phyloP scores from a whole-genome alignment of 2,329 filamentous ascomycete species.

The Trichoderma simmonsii region DNA sequence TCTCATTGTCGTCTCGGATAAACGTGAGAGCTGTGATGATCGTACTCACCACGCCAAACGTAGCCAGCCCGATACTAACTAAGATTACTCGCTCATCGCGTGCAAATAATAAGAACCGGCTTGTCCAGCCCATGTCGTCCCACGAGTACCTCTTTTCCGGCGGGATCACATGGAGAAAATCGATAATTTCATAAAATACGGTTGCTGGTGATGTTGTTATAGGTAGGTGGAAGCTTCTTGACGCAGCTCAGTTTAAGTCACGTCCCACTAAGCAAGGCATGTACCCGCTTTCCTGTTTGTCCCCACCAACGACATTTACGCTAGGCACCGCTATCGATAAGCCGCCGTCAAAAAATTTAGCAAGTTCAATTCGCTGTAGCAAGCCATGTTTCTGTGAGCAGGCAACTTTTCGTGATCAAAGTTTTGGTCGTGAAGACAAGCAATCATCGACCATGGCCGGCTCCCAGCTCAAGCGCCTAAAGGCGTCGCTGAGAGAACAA shows the following conservation, averaged over 20 bases:
- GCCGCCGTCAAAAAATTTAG: slow-evolving; percentile 18
- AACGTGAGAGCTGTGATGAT: slow-evolving; percentile 58
- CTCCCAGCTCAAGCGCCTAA: slow-evolving; percentile 94
- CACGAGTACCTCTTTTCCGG: slow-evolving; percentile 19
- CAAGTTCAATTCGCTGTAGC: not conserved
- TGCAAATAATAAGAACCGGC: slow-evolving; percentile 29
- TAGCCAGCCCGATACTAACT: slow-evolving; percentile 53
- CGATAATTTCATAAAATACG: not conserved
- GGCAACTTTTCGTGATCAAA: not conserved
- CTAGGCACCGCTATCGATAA: slow-evolving; percentile 15
- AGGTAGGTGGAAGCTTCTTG: not conserved
- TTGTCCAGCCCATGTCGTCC: slow-evolving; percentile 40
- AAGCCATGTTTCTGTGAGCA: not conserved
- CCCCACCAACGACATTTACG: not conserved
- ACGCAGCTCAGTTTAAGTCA: not conserved
- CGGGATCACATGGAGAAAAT: not conserved
- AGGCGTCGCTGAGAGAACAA: slow-evolving; percentile 83
- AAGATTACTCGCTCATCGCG: slow-evolving; percentile 55
- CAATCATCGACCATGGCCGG: slow-evolving; percentile 67
- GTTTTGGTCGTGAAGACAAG: not conserved
- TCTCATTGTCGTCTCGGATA: slow-evolving; percentile 62
- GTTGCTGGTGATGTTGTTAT: not conserved
- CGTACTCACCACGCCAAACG: slow-evolving; percentile 55
- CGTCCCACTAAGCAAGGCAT: not conserved
- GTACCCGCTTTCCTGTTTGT: not conserved